A percentile compares a stretch with the other conserved stretches of the same genome.
phyloP scores from a whole-genome alignment of 2,329 filamentous ascomycete species.

The Lecanoromycetidae sp. region DNA sequence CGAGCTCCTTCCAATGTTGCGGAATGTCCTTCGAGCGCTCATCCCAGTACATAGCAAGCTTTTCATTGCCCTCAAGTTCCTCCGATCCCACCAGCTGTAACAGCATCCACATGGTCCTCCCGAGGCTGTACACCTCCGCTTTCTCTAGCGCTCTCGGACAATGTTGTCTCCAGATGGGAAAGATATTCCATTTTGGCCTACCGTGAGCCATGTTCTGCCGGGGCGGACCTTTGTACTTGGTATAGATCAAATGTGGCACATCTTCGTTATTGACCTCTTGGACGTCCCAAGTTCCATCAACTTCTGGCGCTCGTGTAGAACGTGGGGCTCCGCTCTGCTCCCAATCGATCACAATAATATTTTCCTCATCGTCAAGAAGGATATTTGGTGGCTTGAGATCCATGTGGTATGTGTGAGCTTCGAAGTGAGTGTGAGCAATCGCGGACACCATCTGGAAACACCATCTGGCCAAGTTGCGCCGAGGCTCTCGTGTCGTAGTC shows the following conservation, averaged over 20 bases:
- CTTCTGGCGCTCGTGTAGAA: conserved; percentile 18
- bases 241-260: conserved; percentile 5
- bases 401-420: conserved; percentile 22
- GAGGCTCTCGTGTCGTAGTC: neutral
- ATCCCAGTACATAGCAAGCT: conserved; percentile 3
- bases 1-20: conserved; percentile 2
- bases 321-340: conserved; percentile 20
- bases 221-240: conserved; percentile 16
- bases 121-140: conserved; percentile 20
- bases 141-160: conserved; percentile 17
- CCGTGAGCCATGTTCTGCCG: conserved; percentile 15
- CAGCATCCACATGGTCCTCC: conserved; percentile 20
- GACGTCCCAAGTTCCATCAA: conserved; percentile 20
- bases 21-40: neutral
- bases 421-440: conserved; percentile 6
- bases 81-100: conserved; percentile 16
- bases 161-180: conserved; percentile 15
- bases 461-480: neutral
- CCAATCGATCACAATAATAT: conserved; percentile 22
- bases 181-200: conserved; percentile 18
- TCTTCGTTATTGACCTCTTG: conserved; percentile 1
- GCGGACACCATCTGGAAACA: conserved; percentile 11
- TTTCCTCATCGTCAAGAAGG: conserved; percentile 17
- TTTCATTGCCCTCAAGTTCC: neutral
- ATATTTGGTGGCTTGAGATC: conserved; percentile 25